These are phyloP conservation scores for Sclerospora graminicola DNA, from an alignment of 352 stramenopile genomes.

Conservation along the genomic window DNA sequence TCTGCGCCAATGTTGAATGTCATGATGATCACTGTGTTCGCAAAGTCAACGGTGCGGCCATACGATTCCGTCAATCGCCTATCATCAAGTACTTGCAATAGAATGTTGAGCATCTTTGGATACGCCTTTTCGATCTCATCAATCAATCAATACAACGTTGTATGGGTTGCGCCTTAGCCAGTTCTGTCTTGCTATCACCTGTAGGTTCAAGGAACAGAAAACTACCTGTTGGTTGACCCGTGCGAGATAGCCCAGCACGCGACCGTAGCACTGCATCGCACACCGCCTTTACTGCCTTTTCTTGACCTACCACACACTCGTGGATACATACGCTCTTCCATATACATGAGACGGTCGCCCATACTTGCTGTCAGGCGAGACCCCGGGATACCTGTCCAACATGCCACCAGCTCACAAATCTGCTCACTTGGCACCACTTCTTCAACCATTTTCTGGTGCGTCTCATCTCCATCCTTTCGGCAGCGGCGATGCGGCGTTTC, in stretches of 20 bases:
- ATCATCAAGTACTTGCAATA: slow-evolving; percentile 97
- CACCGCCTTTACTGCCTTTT: slow-evolving; percentile 86
- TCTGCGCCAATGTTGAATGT: slow-evolving; percentile 94
- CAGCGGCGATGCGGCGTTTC: slow-evolving; percentile 73
- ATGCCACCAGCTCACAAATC: slow-evolving; percentile 85
- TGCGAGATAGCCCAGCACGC: slow-evolving; percentile 88
- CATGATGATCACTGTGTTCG: slow-evolving; percentile 96
- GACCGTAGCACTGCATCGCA: slow-evolving; percentile 89
- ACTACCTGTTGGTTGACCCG: slow-evolving; percentile 88
- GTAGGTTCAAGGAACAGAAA: slow-evolving; percentile 96
- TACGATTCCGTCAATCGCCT: slow-evolving; percentile 95
- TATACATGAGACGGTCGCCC: slow-evolving; percentile 70
- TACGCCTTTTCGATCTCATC: slow-evolving; percentile 99
- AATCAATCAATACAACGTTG: slow-evolving; percentile 94
- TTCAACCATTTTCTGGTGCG: slow-evolving; percentile 60
- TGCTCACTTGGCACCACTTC: slow-evolving; percentile 83
- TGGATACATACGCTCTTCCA: slow-evolving; percentile 82
- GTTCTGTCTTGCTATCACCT: too few relatives aligned
- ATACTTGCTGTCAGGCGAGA: slow-evolving; percentile 67
- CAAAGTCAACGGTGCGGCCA: slow-evolving; percentile 94
- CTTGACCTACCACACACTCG: slow-evolving; percentile 90
- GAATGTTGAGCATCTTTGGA: slow-evolving; percentile 90
- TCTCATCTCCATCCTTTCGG: slow-evolving; percentile 64
- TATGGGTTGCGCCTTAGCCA: slow-evolving; percentile 94
- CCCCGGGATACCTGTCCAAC: slow-evolving; percentile 88